Conservation (phyloP, 345 rosid species). For the Punica granatum region DNA sequence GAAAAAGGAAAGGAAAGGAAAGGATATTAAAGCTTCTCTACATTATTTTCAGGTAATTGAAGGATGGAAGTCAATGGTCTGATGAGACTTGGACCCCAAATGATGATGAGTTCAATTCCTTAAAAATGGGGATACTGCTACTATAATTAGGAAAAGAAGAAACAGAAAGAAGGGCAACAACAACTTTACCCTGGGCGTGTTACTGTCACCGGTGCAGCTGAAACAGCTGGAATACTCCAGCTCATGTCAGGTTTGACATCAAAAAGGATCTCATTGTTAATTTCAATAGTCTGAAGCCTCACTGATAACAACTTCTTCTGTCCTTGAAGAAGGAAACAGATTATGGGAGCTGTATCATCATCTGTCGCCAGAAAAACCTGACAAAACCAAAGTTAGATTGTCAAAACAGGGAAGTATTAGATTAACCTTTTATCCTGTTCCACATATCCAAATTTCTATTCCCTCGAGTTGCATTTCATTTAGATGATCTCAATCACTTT, state of each 20-base stretch:
- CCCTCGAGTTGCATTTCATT: not conserved
- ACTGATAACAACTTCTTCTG: slow-evolving; percentile 78
- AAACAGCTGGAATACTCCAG: slow-evolving; percentile 84
- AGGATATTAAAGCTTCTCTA: not conserved
- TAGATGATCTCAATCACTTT: not conserved
- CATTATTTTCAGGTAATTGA: not conserved
- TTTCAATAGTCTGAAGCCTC: slow-evolving; percentile 77
- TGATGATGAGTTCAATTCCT: not conserved
- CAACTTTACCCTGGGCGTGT: slow-evolving; percentile 68
- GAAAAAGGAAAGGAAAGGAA: slow-evolving; percentile 13
- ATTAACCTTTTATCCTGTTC: not conserved
- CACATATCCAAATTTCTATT: not conserved
- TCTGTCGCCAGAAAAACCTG: slow-evolving; percentile 93
- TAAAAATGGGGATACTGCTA: not conserved
- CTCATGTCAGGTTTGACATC: slow-evolving; percentile 81
- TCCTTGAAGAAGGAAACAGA: slow-evolving; percentile 84
- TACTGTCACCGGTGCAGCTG: slow-evolving; percentile 80
- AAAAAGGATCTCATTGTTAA: slow-evolving; percentile 57
- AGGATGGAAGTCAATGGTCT: not conserved
- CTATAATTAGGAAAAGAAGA: not conserved
- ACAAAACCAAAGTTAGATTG: slow-evolving; percentile 11
- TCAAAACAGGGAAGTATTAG: slow-evolving; percentile 10
- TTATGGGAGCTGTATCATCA: slow-evolving; percentile 61
- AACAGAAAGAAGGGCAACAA: not conserved
- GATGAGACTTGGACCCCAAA: not conserved